Percentiles rank a stretch among this genome's conserved stretches.
phyloP scores from a whole-genome alignment of 2,329 filamentous ascomycete genomes.

The Cladosporium oxysporum region DNA sequence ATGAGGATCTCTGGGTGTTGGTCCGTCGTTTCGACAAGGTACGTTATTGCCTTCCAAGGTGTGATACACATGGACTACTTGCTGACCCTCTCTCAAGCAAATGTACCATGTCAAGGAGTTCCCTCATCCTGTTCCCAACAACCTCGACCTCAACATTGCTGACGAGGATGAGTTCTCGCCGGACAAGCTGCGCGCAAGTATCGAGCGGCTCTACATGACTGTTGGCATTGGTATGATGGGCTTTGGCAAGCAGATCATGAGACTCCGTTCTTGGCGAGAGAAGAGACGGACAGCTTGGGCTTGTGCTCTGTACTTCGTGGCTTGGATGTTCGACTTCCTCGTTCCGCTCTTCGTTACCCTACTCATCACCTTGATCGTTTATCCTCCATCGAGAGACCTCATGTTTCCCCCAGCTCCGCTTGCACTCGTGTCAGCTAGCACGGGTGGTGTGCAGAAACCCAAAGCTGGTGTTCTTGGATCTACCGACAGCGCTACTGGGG shows the following conservation, averaged over 20 bases:
- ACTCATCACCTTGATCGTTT: constrained; percentile 66
- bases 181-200: constrained; percentile 74
- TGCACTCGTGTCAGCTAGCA: constrained; percentile 67
- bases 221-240: constrained; percentile 67
- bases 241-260: constrained; percentile 71
- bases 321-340: constrained; percentile 74
- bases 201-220: constrained; percentile 81
- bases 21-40: constrained; percentile 74
- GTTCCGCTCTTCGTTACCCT: constrained; percentile 61
- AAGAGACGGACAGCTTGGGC: constrained; percentile 67
- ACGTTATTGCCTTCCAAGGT: constrained; percentile 10
- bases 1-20: constrained; percentile 73
- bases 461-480: constrained; percentile 74
- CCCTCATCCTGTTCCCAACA: constrained; percentile 60
- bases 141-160: constrained; percentile 76
- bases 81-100: constrained; percentile 47
- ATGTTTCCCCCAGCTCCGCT: constrained; percentile 79
- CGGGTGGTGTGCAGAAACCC: constrained; percentile 76
- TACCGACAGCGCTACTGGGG: constrained; percentile 75
- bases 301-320: constrained; percentile 60
- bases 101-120: constrained; percentile 72
- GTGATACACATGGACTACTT: background rate
- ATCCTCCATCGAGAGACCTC: constrained; percentile 60
- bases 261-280: constrained; percentile 79
- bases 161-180: constrained; percentile 84